Conservation (phyloP, 495 filamentous ascomycete species). For the Neurospora sp. region DNA sequence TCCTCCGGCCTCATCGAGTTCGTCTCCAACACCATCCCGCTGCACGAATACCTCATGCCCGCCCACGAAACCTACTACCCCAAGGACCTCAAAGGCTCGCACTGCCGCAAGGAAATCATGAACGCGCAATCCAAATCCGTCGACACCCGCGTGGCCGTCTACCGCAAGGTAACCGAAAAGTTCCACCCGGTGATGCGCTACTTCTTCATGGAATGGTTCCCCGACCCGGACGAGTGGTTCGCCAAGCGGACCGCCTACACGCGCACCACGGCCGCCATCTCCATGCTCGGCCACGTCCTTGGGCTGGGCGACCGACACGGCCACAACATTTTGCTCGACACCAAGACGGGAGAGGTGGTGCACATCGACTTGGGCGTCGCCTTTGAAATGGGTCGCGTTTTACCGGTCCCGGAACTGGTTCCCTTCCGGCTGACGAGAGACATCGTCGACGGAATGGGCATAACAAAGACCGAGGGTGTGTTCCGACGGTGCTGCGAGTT, state of each 20-base stretch:
- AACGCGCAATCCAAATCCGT: constrained; percentile 56
- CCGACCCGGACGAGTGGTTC: constrained; percentile 95
- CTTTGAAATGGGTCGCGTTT: constrained; percentile 87
- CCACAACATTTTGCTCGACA: constrained; percentile 91
- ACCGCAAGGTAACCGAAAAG: constrained; percentile 59
- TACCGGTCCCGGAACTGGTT: constrained; percentile 89
- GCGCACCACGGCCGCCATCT: constrained; percentile 84
- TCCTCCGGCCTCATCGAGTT: constrained; percentile 94
- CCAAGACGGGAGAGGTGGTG: constrained; percentile 82
- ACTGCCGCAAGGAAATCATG: constrained; percentile 67
- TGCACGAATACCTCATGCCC: constrained; percentile 84
- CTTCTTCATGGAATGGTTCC: constrained; percentile 93
- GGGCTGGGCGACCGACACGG: constrained; percentile 94
- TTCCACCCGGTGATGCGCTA: constrained; percentile 93
- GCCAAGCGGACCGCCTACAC: constrained; percentile 77
- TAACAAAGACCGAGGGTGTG: constrained; percentile 89
- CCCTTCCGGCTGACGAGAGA: constrained; percentile 94
- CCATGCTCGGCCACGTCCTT: constrained; percentile 86
- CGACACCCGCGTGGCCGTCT: constrained; percentile 63
- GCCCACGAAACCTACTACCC: constrained; percentile 82
- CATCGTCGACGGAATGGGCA: constrained; percentile 93
- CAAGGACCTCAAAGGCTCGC: constrained; percentile 62
- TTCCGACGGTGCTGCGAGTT: constrained; percentile 97
- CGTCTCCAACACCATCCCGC: constrained; percentile 79
- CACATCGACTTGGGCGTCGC: constrained; percentile 96